These are phyloP conservation scores for Endocladia muricata DNA, from an alignment of 31 red algal species.

Conservation along the genomic window DNA sequence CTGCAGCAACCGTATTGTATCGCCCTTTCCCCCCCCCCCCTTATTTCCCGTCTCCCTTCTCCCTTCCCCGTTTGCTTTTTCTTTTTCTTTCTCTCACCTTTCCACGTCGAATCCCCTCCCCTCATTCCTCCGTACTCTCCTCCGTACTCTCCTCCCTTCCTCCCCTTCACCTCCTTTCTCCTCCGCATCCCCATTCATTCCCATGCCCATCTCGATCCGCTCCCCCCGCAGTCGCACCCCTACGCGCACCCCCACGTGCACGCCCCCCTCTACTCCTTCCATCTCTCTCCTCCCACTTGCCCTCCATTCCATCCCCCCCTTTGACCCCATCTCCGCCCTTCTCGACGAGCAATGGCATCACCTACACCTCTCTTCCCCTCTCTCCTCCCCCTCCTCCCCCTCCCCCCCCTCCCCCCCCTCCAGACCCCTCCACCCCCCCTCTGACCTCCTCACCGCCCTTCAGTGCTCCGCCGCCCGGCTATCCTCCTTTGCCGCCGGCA, in stretches of 20 bases:
- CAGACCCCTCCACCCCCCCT: neutral
- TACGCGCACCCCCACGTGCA: neutral
- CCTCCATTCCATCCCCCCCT: neutral
- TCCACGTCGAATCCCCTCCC: too few species aligned
- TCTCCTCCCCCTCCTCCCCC: neutral
- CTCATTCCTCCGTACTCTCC: too few species aligned
- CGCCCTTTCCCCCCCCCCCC: too few species aligned
- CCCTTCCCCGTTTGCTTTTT: too few species aligned
- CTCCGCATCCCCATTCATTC: too few species aligned
- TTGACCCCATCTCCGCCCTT: neutral
- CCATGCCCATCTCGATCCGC: too few species aligned
- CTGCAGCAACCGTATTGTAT: too few species aligned
- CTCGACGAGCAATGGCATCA: constrained; percentile 2
- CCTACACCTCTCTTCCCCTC: constrained; percentile 1
- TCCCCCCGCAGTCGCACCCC: too few species aligned
- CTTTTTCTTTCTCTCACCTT: too few species aligned
- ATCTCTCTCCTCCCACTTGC: neutral
- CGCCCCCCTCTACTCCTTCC: neutral
- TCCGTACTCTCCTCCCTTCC: too few species aligned
- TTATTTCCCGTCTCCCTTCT: too few species aligned
- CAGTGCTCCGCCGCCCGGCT: neutral
- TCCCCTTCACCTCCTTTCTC: too few species aligned
- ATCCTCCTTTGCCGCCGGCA: neutral
- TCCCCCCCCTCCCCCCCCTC: neutral
- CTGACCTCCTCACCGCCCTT: neutral